Evolutionary conservation across 2,329 filamentous ascomycete species (phyloP).

Genomic region (Talaromyces sp.): DNA sequence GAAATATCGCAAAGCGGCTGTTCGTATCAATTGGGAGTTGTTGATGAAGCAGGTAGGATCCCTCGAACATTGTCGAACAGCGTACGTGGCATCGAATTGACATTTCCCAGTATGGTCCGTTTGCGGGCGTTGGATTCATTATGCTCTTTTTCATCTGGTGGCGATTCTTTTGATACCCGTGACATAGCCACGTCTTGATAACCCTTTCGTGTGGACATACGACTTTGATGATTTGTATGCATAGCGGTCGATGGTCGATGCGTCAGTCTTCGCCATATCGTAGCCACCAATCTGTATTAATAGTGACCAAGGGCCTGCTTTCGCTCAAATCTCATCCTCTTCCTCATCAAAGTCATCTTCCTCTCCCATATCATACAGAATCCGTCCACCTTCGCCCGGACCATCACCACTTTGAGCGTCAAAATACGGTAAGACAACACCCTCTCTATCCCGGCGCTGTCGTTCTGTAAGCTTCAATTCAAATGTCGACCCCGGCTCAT

Average conservation of each 20-base stretch:
- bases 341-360: constrained; percentile 98
- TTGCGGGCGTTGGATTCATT: constrained; percentile 75
- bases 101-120: constrained; percentile 68
- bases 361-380: constrained; percentile 92
- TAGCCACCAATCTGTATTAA: constrained; percentile 5
- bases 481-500: constrained; percentile 71
- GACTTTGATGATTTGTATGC: constrained; percentile 31
- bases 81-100: constrained; percentile 23
- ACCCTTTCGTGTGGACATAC: constrained; percentile 33
- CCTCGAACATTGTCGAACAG: background rate
- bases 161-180: constrained; percentile 70
- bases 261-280: background rate
- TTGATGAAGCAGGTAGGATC: constrained; percentile 72
- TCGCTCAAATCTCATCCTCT: constrained; percentile 75
- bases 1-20: constrained; percentile 89
- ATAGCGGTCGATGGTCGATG: constrained; percentile 17
- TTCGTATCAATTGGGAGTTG: constrained; percentile 97
- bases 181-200: background rate
- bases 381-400: constrained; percentile 80
- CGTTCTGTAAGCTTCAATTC: constrained; percentile 83
- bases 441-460: constrained; percentile 79
- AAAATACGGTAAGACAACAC: constrained; percentile 90
- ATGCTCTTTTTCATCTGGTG: constrained; percentile 86
- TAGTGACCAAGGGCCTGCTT: constrained; percentile 2
- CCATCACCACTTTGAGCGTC: constrained; percentile 77